phyloP scores from a whole-genome alignment of 148 eudicot species.

The Selenicereus undatus region DNA sequence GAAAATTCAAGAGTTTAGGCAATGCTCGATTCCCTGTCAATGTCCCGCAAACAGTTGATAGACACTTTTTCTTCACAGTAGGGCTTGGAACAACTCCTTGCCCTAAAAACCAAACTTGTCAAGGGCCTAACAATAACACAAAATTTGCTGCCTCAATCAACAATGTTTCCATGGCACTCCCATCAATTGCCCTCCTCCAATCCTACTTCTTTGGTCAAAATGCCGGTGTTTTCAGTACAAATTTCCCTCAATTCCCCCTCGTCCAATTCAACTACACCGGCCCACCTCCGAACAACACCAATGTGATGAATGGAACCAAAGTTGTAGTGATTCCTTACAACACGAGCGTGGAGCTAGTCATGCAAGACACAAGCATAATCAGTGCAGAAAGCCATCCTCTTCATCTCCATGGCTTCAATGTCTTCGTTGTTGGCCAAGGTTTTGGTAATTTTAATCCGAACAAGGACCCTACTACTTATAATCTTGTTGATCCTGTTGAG shows the following conservation, averaged over 20 bases:
- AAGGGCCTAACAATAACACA: conserved; percentile 52
- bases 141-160: conserved; percentile 58
- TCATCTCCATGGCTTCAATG: conserved; percentile 65
- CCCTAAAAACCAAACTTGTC: conserved; percentile 53
- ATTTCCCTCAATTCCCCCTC: conserved; percentile 48
- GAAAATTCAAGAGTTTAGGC: conserved; percentile 39
- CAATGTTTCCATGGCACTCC: conserved; percentile 51
- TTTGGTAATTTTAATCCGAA: conserved; percentile 57
- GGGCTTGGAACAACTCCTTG: conserved; percentile 52
- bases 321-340: conserved; percentile 52
- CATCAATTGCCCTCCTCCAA: conserved; percentile 48
- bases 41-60: conserved; percentile 47
- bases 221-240: conserved; percentile 34
- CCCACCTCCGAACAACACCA: conserved; percentile 48
- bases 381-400: conserved; percentile 72
- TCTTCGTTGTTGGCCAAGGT: conserved; percentile 66
- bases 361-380: conserved; percentile 66
- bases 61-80: conserved; percentile 46
- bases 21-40: conserved; percentile 35
- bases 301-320: conserved; percentile 43
- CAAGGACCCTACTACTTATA: conserved; percentile 47
- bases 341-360: conserved; percentile 53
- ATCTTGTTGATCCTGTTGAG: conserved; percentile 65
- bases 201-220: conserved; percentile 35
- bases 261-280: conserved; percentile 58